Evolutionary conservation across 2,329 filamentous ascomycete genomes (phyloP), one percentile per base, ranked within the genome.

Genomic region (Alternaria incomplexa): DNA sequence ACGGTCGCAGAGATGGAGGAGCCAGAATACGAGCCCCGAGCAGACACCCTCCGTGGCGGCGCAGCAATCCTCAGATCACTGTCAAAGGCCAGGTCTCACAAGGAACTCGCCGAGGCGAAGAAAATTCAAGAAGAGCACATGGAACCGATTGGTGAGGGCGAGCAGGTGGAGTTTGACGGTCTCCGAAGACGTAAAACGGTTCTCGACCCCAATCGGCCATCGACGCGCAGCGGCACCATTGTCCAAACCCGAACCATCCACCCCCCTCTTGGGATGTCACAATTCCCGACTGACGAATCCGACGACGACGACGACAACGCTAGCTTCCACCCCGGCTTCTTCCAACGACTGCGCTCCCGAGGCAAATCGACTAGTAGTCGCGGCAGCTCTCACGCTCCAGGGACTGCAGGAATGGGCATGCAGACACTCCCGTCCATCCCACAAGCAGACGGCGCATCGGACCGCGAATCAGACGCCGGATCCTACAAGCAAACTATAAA

Each of bases 1-100:
- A 97, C 95, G 28, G 96, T 98, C 65, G 95, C 93, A 50, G 93
- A 97, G 73, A 93, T 97, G 75, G 93, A 97, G 77, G 93, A 98
- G 77, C 91, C 94, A n/a, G 96, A 99, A 80, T 91, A 91, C 13
- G 96, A 99, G 73, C 96, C 96, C 56, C 96, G 97, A 77, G 96
- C 96, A 13, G 96, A 99, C 79, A 93, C 96, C 10, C 96, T 99
- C 74, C 92, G 96, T 69, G 96, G 95, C 64, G 85, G 95, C 15
- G 94, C 93, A 7, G 93, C 93, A 50, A 93, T 99, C 62, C 86
- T 99, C 56, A 89, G 96, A 65, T 89, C 92, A 13, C 85, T 99
- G 53, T 97, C 93, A 0, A 85, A 85, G 11, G 86, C 90, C 0
- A 87, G 96, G 64, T 87, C 91, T 64, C 91, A 90, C 76, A 91